Evolutionary conservation across 106 monocot genomes (phyloP), one percentile per base, ranked within the genome.

Genomic region (Dactylorhiza incarnata): DNA sequence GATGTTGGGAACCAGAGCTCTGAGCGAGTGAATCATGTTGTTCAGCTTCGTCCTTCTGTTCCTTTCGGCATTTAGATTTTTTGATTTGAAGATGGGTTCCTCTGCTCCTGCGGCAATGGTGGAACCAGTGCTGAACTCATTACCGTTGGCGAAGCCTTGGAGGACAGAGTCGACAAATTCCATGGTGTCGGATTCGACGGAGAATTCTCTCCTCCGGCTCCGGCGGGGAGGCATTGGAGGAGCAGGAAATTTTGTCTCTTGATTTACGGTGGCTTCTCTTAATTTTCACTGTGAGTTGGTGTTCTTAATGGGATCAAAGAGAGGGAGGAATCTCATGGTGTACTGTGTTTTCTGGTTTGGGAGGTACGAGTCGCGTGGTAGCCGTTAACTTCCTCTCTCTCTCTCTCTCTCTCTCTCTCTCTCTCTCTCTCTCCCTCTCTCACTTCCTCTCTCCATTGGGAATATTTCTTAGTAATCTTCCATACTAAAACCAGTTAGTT

Each of bases 41-140:
- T 97, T 97, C 71, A 93, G 93, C 79, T 87, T 97, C 53, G 53
- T 82, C 76, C 96, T 82, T 67, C 96, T 85, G 77, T 84, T 82
- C 81, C 96, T 84, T 81, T 96, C 95, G 0, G 95, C 92, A 20
- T 87, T 85, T 11, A 96, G 84, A 75, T 96, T 96, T 82, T 96
- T 96, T 0, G 95, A 96, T 76, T 96, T 93, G 75, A 52, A 92
- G 53, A 3, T 63, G 48, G 4, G 61, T 78, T 76, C 43, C 37
- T 37, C 37, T 37, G 37, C 1, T 37, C 37, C 37, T 2, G 37
- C 37, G 37, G 37, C 37, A 43, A 20, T 24, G 68, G 59, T 76
- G 74, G 45, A 48, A 23, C 14, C 53, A 43, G 7, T 48, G 23
- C 19, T 29, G 14, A 49, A 53, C 1, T 3, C 68, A 16, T 73